Conservation (phyloP, 1,284 basidiomycete species). For the Heterobasidion irregulare region DNA sequence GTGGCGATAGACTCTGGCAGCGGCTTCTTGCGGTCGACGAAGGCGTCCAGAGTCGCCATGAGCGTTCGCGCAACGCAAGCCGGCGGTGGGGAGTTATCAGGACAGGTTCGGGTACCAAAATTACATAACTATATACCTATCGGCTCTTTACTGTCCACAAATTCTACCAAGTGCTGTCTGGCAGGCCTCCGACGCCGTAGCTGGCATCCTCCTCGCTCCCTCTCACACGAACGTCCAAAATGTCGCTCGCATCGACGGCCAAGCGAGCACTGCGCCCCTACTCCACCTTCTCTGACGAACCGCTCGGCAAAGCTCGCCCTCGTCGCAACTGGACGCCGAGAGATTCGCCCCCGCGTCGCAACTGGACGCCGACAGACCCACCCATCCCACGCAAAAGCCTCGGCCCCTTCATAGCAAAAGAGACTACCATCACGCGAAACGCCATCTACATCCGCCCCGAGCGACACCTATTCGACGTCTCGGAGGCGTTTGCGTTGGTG, state of each 20-base stretch:
- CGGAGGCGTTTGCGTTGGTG: too few relatives aligned
- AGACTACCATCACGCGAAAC: too few relatives aligned
- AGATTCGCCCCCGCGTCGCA: too few relatives aligned
- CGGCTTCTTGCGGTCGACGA: conserved; percentile 39
- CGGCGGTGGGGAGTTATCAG: neutral
- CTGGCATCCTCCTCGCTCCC: neutral
- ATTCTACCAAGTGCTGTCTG: neutral
- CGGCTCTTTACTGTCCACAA: neutral
- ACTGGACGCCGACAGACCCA: too few relatives aligned
- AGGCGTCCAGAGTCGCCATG: conserved; percentile 41
- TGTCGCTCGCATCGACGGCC: neutral
- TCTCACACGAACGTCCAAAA: neutral
- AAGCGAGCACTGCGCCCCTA: neutral
- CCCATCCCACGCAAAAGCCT: too few relatives aligned
- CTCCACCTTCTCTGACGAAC: too few relatives aligned
- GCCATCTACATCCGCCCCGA: too few relatives aligned
- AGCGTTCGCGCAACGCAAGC: neutral
- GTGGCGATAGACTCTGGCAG: conserved; percentile 42
- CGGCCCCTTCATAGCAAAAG: too few relatives aligned
- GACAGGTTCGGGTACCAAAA: neutral
- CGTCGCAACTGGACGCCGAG: too few relatives aligned
- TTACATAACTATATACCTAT: neutral
- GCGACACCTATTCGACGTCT: too few relatives aligned
- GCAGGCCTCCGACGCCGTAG: neutral
- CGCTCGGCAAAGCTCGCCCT: too few relatives aligned